Evolutionary conservation across 2,329 filamentous ascomycete species (phyloP), one percentile per base, ranked within the genome.

Genomic region (Arachnopeziza araneosa): DNA sequence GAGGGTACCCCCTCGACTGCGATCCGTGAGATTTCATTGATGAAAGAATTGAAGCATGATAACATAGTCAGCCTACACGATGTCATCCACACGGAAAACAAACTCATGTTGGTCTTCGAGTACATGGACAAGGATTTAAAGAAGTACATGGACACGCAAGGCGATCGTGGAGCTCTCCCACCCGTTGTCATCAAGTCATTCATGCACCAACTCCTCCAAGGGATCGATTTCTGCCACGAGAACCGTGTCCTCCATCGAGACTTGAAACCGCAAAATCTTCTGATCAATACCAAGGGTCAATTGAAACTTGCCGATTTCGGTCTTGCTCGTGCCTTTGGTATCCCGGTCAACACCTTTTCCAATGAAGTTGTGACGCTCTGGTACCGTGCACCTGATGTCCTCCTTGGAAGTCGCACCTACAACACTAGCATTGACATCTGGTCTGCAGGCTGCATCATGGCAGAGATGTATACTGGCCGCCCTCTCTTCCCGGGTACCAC

Each of bases 341-440:
- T 98, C 63, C 93, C 93, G 0, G 93, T 98, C 70, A 98, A 98
- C 73, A 98, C 93, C 21, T 98, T 98, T 77, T 96, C 91, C 56
- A 98, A 98, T 75, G 93, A 98, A 76, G 93, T 98, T 60, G 93
- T 98, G 51, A 98, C 95, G 0, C 81, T 98, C 21, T 98, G 93
- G 93, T 99, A 99, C 75, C 90, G 95, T 51, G 95, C 95, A 0
- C 95, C 95, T 0, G 95, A 99, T 70, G 95, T 99, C 53, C 83
- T 99, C 56, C 83, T 99, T 52, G 95, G 95, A 56, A 95, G 90
- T 70, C 82, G 95, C 66, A 98, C 95, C 23, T 99, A 99, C 79
- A 99, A 96, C 77, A 99, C 95, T n/a, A 96, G 91, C 77, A 98
- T 99, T 74, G 95, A 99, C 72, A 98, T 99, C 73, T 99, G 95